Base-by-base conservation (phyloP, 1,284 basidiomycete species). In the Sporisorium exsertum region DNA sequence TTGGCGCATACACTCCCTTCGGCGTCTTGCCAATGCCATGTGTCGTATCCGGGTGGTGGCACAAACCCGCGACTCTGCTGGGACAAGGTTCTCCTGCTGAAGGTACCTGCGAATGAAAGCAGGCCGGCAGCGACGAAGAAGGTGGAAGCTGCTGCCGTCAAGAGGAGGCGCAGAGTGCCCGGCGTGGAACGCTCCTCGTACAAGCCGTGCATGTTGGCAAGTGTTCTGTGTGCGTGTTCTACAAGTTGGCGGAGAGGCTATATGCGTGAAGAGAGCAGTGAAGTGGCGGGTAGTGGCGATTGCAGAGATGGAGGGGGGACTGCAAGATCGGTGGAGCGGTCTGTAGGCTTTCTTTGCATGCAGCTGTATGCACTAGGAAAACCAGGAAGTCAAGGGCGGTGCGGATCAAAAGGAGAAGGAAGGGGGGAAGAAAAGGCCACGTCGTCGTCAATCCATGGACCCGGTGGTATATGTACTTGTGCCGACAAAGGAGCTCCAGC, bases 11-110 rank as follows among this genome's bases (percentile, higher is more conserved):
- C 22, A 32, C 53, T 72, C 43, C 43, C 55, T 26, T 32, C 43
- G n/a, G 43, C 35, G 20, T 66, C 55, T 3, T 50, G 45, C 69
- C 69, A 72, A 18, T 65, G 50, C 69, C 69, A 72, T 2, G 49
- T 58, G 32, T 72, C 63, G 35, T 57, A 72, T 22, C 46, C 66
- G 9, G 60, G 29, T 16, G 66, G 22, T 7, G 66, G 66, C 4
- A 45, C 27, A 13, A 63, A 59, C 6, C 22, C 7, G 10, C 43
- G 52, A 16, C 46, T 56, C 40, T 45, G n/a, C 3, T 33, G n/a
- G 8, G 9, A 20, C 26, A 32, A 20, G 27, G 49, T 32, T 32
- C 33, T 15, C 37, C 37, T 43, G 18, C 16, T n/a, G 52, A 69
- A 45, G 0, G 56, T 40, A 16, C 40, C 37, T 24, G 66, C 46